These are phyloP conservation scores for Phytophthora sansomeana DNA, from an alignment of 352 stramenopile genomes.

Conservation along the genomic window DNA sequence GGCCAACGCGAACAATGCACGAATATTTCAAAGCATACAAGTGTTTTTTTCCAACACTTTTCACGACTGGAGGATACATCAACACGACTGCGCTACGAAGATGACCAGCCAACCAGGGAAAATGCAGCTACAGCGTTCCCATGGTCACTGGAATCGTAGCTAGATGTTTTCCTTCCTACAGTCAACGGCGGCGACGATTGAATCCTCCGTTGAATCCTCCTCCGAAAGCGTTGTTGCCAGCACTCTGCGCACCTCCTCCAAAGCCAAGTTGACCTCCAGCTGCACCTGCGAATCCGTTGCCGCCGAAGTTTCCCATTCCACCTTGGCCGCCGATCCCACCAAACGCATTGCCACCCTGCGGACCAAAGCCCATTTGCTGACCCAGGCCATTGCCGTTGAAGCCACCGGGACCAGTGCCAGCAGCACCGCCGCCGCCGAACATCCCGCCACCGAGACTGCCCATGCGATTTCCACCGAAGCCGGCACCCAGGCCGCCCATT, in stretches of 20 bases:
- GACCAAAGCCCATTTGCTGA: constrained; percentile 15
- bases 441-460: not conserved
- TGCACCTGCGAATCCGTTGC: not conserved
- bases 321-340: constrained; percentile 8
- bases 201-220: too few relatives aligned
- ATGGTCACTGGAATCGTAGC: too few relatives aligned
- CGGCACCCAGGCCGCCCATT: not conserved
- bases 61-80: too few relatives aligned
- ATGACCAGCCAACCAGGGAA: too few relatives aligned
- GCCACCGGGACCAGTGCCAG: not conserved
- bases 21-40: too few relatives aligned
- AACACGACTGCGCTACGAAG: too few relatives aligned
- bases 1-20: too few relatives aligned
- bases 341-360: constrained; percentile 13
- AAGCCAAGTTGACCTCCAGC: not conserved
- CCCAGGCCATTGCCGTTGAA: not conserved
- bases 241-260: not conserved
- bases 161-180: not conserved
- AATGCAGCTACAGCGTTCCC: too few relatives aligned
- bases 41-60: too few relatives aligned
- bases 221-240: constrained; percentile 12
- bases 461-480: constrained; percentile 25
- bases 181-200: constrained; percentile 22
- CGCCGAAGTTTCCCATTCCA: constrained; percentile 8
- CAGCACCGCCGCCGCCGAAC: not conserved